Conservation (phyloP, 805 yeast genomes). For the Zygosaccharomyces bailii region DNA sequence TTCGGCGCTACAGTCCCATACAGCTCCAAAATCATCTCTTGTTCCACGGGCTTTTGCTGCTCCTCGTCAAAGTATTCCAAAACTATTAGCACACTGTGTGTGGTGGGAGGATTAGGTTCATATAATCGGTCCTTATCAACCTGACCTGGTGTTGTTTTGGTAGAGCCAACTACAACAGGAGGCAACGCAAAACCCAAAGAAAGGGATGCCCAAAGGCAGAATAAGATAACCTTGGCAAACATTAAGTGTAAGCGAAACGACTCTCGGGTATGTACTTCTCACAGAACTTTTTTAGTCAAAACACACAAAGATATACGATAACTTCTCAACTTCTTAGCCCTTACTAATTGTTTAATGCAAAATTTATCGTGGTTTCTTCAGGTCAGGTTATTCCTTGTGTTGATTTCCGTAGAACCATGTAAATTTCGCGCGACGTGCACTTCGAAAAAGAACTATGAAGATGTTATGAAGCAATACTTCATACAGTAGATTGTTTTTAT, state of each 20-base stretch:
- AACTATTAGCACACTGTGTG: constrained; percentile 27
- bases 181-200: constrained; percentile 1
- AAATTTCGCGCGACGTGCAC: no score
- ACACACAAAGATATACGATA: no score
- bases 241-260: not conserved
- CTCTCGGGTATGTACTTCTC: not conserved
- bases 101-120: constrained; percentile 37
- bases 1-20: constrained; percentile 65
- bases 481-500: no score
- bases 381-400: no score
- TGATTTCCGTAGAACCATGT: no score
- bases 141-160: not conserved
- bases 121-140: constrained; percentile 17
- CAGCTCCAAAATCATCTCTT: constrained; percentile 52
- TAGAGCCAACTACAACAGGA: constrained; percentile 12
- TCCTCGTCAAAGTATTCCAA: constrained; percentile 27
- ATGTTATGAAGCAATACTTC: no score
- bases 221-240: not conserved
- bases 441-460: no score
- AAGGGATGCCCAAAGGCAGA: constrained; percentile 3
- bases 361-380: no score
- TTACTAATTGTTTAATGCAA: no score
- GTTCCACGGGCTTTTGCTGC: constrained; percentile 10
- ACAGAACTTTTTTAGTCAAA: not conserved
- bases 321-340: no score